These are phyloP conservation scores for Scheffersomyces stipitis DNA, from an alignment of 805 yeast genomes.

Conservation along the genomic window DNA sequence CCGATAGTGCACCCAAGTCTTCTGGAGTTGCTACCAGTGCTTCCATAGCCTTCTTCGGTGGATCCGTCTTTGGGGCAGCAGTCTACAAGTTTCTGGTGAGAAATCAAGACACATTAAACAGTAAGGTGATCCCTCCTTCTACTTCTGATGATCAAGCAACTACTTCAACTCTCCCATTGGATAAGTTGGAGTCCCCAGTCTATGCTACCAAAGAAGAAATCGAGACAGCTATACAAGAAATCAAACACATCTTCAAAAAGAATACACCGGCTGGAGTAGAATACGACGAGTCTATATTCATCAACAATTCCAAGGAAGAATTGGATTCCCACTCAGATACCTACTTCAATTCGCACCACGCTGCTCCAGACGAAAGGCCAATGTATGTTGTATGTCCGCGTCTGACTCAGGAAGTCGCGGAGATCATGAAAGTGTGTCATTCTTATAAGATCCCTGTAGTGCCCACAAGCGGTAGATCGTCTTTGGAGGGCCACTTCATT, in stretches of 20 bases:
- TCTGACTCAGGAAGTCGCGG: slow-evolving; percentile 65
- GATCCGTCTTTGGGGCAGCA: background rate
- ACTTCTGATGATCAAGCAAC: no score
- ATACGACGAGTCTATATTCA: slow-evolving; percentile 15
- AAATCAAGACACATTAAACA: no score
- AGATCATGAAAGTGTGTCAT: slow-evolving; percentile 61
- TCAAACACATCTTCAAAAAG: slow-evolving; percentile 12
- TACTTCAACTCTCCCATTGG: slow-evolving; percentile 18
- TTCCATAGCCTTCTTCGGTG: no score
- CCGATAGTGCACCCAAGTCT: no score
- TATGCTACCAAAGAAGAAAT: slow-evolving; percentile 22
- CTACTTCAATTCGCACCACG: slow-evolving; percentile 35
- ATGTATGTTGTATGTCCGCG: slow-evolving; percentile 58
- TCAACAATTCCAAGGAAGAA: slow-evolving; percentile 23
- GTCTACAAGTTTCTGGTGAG: background rate
- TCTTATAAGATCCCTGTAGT: slow-evolving; percentile 64
- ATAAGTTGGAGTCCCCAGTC: slow-evolving; percentile 16
- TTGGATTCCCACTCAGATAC: slow-evolving; percentile 30
- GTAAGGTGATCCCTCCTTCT: no score
- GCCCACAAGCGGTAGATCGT: slow-evolving; percentile 79
- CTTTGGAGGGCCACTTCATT: slow-evolving; percentile 78
- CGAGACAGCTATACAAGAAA: slow-evolving; percentile 21
- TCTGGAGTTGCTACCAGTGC: no score
- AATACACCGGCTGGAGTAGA: slow-evolving; percentile 11
- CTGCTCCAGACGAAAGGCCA: slow-evolving; percentile 27